phyloP scores from a whole-genome alignment of 345 rosid species.

The Turnera subulata region DNA sequence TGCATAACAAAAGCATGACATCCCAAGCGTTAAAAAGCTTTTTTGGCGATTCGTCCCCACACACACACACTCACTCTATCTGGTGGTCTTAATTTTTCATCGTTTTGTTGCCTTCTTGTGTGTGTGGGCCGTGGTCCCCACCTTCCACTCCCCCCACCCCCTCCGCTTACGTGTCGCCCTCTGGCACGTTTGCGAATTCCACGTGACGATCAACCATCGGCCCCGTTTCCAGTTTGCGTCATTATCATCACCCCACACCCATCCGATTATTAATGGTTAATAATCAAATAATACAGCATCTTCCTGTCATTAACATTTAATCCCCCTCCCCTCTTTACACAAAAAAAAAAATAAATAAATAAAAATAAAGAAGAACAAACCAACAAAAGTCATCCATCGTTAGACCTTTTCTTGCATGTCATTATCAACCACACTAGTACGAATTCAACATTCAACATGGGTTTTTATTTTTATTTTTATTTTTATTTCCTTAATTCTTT shows the following conservation, averaged over 20 bases:
- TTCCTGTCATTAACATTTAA: constrained; percentile 13
- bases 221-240: constrained; percentile 6
- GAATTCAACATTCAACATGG: too few relatives aligned
- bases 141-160: not conserved
- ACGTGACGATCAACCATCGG: constrained; percentile 34
- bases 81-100: not conserved
- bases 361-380: too few relatives aligned
- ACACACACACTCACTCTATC: constrained; percentile 14
- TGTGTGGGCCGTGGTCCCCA: constrained; percentile 39
- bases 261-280: constrained; percentile 2
- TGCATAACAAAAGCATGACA: constrained; percentile 58
- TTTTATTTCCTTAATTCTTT: too few relatives aligned
- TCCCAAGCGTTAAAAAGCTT: constrained; percentile 31
- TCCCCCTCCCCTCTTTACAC: not conserved
- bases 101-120: constrained; percentile 27
- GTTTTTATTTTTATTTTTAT: too few relatives aligned
- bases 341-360: too few relatives aligned
- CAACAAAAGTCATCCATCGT: too few relatives aligned
- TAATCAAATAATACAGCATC: constrained; percentile 13
- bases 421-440: too few relatives aligned
- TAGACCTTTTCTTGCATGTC: too few relatives aligned
- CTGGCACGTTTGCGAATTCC: not conserved
- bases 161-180: constrained; percentile 27
- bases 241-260: constrained; percentile 5
- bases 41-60: constrained; percentile 11